Evolutionary conservation across 805 yeast species (phyloP), one percentile per base, ranked within the genome.

Genomic region (Danielozyma ontarioensis): DNA sequence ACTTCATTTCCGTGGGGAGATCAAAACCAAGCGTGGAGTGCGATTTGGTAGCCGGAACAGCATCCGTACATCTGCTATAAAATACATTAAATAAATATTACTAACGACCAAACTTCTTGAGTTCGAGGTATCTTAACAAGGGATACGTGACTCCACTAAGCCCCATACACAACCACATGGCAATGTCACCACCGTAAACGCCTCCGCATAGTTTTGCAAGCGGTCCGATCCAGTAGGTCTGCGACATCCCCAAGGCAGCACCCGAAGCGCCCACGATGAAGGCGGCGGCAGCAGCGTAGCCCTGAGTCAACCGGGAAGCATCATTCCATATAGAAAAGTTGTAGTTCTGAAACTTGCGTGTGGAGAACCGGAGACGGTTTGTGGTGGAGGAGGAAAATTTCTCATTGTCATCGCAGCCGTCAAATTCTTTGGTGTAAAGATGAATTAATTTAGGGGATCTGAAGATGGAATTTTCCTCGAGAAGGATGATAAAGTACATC

Each of bases 161-260:
- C 0, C 78, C 93, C 74, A 83, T 74, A 11, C 83, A 67, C 24
- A 86, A 54, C 78, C 89, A 83, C 74, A 81, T 78, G 16, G 93
- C 96, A 26, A 87, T 53, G 53, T 87, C 96, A 13, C 87, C 94
- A 35, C 84, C 88, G 40, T 57, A 55, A 4, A 69, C 78, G 1
- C 53, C 56, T 14, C 94, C 64, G 3, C 63, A 94, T 12, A 83
- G 62, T 18, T 55, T 56, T 10, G 95, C 94, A 8, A 86, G 45
- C 0, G 86, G 86, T 0, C 95, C 96, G 5, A 72, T 65, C 70
- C 82, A 87, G 57, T 87, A 87, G 5, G 78, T 83, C 55, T 87
- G 96, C 17, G 83, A 71, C 96, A 87, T 87, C 5, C 95, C 95
- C 14, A 86, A 61, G 2, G 83, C 86, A 1, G 86, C 94, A 29